Base-by-base conservation (phyloP, 768 basidiomycete species). In the Amanita exitialis region DNA sequence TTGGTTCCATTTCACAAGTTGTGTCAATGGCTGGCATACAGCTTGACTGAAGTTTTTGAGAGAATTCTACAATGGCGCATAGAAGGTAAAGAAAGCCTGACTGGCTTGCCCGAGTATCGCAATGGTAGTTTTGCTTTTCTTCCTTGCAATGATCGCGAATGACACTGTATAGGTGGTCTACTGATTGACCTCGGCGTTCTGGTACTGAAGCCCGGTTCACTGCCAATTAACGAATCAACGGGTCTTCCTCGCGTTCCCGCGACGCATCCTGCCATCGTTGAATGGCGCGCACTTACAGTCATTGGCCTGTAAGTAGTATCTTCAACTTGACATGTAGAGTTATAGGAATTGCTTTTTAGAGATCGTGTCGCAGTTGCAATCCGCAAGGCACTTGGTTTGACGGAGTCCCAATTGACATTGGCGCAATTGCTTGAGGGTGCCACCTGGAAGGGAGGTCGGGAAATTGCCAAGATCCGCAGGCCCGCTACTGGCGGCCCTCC, bases 231-330 rank as follows among this genome's bases (percentile, higher is more conserved):
- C 54, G 51, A 68, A 0, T 64, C 62, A 16, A 67, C 78, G 6
- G 71, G 71, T 18, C 72, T 91, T 47, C 83, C 90, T 3, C 77
- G 74, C 36, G 73, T 87, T 20, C 66, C 74, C 12, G 77, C 91
- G 1, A 84, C 86, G 0, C 92, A 93, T 61, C 89, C 91, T 0
- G 91, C 91, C 5, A 83, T 98, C 51, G 82, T 97, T 34, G 95
- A 99, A 68, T 95, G 94, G 93, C 74, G 95, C 50, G 93, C 94
- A 0, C 78, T 99, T 77, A 98, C 95, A 0, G 90, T 99, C 34
- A 86, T 96, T 50, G 80, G 85, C 62, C 73, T 99, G 90, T 93
- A 58, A 58, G 86, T 73, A 21, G 53, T 41, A 42, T 47, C 30
- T 55, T 13, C 34, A 18, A 36, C 37, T 32, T 45, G 32, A 3